A percentile compares a stretch with the other conserved stretches of the same genome.
Evolutionary conservation across 2,329 filamentous ascomycete species (phyloP).

Genomic region (Aureobasidium zeae): DNA sequence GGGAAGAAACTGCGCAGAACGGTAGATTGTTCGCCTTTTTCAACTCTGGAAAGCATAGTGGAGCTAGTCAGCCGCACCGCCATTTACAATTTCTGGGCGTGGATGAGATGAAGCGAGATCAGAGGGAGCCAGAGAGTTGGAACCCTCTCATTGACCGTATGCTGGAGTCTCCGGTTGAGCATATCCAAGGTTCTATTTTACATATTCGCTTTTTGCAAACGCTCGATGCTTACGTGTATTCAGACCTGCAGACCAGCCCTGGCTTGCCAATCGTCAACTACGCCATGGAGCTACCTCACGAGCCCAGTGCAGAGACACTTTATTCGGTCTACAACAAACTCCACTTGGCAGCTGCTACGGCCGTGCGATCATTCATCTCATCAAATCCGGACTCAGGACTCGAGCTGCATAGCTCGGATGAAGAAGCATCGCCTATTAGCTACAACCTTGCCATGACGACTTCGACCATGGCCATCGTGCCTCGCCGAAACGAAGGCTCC

Average conservation of each 20-base stretch:
- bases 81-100: conserved; percentile 65
- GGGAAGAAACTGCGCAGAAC: conserved; percentile 28
- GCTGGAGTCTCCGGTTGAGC: conserved; percentile 16
- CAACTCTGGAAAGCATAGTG: conserved; percentile 60
- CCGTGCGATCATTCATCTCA: conserved; percentile 34
- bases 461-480: conserved; percentile 45
- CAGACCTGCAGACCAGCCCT: not conserved
- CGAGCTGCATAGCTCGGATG: conserved; percentile 22
- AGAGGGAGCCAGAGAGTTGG: conserved; percentile 30
- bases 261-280: conserved; percentile 44
- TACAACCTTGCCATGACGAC: conserved; percentile 52
- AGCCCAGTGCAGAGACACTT: conserved; percentile 32
- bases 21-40: conserved; percentile 53
- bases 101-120: conserved; percentile 46
- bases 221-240: not conserved
- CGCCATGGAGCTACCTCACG: conserved; percentile 32
- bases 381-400: conserved; percentile 27
- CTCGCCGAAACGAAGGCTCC: conserved; percentile 39
- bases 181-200: not conserved
- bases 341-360: conserved; percentile 27
- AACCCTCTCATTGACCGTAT: conserved; percentile 40
- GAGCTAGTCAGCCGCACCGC: conserved; percentile 61
- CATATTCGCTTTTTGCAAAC: no score
- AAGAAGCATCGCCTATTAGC: conserved; percentile 40
- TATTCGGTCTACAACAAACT: conserved; percentile 29